Evolutionary conservation across 1,139 yeast species (phyloP).

Genomic region (Yamadazyma jaroonii): DNA sequence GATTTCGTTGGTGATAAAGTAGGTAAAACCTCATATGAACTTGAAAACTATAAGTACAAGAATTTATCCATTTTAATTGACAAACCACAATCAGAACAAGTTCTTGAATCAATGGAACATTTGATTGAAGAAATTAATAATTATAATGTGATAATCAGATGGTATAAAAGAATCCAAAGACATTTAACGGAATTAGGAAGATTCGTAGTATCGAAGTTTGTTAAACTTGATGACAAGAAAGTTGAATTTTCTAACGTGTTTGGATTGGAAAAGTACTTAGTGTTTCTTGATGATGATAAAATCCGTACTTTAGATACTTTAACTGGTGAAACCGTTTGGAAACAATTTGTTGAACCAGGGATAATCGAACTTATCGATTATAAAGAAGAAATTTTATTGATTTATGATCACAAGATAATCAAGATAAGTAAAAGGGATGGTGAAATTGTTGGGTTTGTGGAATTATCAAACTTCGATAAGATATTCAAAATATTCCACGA

Average conservation of each 20-base stretch:
- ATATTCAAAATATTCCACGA: constrained; percentile 8
- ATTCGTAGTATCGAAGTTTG: constrained; percentile 17
- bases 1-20: constrained; percentile 8
- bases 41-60: constrained; percentile 6
- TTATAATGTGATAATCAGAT: constrained; percentile 23
- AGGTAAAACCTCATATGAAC: not conserved
- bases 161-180: constrained; percentile 30
- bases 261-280: constrained; percentile 34
- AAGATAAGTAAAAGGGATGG: constrained; percentile 28
- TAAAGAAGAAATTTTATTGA: constrained; percentile 20
- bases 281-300: constrained; percentile 20
- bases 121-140: constrained; percentile 28
- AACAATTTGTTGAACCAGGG: constrained; percentile 13
- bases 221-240: constrained; percentile 7
- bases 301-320: constrained; percentile 33
- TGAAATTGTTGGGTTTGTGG: constrained; percentile 8
- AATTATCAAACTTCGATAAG: constrained; percentile 8
- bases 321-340: constrained; percentile 30
- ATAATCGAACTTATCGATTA: constrained; percentile 17
- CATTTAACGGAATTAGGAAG: constrained; percentile 37
- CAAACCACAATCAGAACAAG: constrained; percentile 28
- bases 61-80: constrained; percentile 20
- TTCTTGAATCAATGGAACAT: constrained; percentile 29
- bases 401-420: constrained; percentile 18
- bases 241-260: constrained; percentile 20